Base-by-base conservation (phyloP, 208 protist genomes). In the Trypanosoma scelopori region DNA sequence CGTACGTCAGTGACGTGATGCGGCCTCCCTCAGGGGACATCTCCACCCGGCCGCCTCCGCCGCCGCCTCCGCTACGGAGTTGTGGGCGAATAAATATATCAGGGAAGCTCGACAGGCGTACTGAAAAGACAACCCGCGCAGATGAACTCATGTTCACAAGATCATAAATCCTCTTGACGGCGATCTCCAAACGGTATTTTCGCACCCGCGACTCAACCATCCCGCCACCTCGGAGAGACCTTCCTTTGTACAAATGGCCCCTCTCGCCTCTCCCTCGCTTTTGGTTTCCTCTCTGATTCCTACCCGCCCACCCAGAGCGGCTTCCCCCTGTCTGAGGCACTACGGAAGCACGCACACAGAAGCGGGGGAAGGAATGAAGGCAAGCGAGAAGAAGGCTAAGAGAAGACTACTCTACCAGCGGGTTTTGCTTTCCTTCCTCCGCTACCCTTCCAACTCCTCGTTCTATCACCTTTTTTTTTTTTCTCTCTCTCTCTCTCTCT, bases 91-190 rank as follows among this genome's bases (percentile, higher is more conserved):
- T 63, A 39, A 80, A 65, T 45, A 94, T 81, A 42, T 76, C 61
- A 0, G 85, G 85, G 63, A 94, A 94, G 56, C 85, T 76, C 15
- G 81, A 69, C 23, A 94, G 87, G 28, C 76, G 77, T 22, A 91
- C 76, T 42, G 76, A 73, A 0, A 94, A 71, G 6, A 72, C 57
- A 52, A 84, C 65, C 28, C 60, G 50, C 22, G 63, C 63, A 37
- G 55, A 25, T 65, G 45, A 42, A 55, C 70, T 43, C 70, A 66
- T 55, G 41, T 72, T 39, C 13, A 48, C 52, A 47, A 90, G 69
- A 7, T 69, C 76, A 72, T 83, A 72, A 30, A 94, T 55, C n/a
- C 75, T 65, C 65, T 67, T 80, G 39, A 94, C 84, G 3, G 81
- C 76, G n/a, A 91, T 76, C 56, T 94, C 89, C 28, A 94, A 70